These are phyloP conservation scores for Nemania bipapillata DNA, from an alignment of 2,329 filamentous ascomycete genomes.

Conservation along the genomic window DNA sequence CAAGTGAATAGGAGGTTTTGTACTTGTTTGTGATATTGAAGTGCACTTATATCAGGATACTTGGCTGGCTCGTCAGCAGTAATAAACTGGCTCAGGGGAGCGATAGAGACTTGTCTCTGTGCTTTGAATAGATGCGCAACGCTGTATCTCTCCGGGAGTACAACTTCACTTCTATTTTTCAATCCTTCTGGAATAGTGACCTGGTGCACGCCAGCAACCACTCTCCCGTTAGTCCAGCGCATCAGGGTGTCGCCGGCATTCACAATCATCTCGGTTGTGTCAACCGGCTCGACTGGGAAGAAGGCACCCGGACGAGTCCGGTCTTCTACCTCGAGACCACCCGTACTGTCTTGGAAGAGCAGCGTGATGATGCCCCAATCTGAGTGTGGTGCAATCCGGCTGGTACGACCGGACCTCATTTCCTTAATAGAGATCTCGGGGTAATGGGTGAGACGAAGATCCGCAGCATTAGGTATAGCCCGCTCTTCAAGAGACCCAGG, in stretches of 20 bases:
- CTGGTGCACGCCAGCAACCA: constrained; percentile 38
- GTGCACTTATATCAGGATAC: constrained; percentile 35
- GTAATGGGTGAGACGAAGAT: constrained; percentile 34
- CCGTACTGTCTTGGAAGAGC: constrained; percentile 53
- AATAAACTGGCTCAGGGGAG: constrained; percentile 30
- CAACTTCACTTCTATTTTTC: constrained; percentile 16
- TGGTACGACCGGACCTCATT: constrained; percentile 20
- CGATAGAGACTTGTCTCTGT: constrained; percentile 29
- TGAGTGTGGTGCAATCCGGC: constrained; percentile 37
- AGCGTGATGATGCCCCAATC: constrained; percentile 50
- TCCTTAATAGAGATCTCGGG: constrained; percentile 24
- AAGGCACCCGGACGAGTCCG: constrained; percentile 21
- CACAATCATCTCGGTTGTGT: constrained; percentile 45
- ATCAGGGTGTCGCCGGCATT: constrained; percentile 52
- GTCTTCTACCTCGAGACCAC: constrained; percentile 54
- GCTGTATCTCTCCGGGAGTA: constrained; percentile 38
- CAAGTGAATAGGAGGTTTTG: constrained; percentile 27
- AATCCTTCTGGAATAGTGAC: constrained; percentile 33
- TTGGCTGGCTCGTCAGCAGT: constrained; percentile 34
- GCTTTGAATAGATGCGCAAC: constrained; percentile 36
- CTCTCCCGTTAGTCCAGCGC: constrained; percentile 43
- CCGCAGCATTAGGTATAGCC: constrained; percentile 24
- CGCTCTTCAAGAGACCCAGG: constrained; percentile 23
- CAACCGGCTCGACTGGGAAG: constrained; percentile 27
- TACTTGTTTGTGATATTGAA: constrained; percentile 28